phyloP scores from a whole-genome alignment of 257 asterid species.

The Voacanga thouarsii region DNA sequence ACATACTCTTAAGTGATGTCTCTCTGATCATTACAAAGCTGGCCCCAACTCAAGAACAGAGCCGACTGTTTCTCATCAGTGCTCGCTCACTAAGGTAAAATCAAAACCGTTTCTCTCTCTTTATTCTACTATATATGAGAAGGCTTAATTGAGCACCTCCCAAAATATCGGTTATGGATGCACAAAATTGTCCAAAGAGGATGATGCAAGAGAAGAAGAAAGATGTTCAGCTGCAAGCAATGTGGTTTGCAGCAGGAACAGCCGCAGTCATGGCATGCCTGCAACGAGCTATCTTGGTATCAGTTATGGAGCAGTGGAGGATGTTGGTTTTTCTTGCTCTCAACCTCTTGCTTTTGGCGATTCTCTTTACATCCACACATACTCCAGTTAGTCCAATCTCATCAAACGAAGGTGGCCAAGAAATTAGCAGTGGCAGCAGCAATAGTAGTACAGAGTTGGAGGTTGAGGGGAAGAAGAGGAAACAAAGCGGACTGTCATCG shows the following conservation, averaged over 20 bases:
- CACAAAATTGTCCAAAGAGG: neutral
- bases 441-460: neutral
- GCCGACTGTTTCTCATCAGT: slow-evolving; percentile 3
- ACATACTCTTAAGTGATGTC: slow-evolving; percentile 35
- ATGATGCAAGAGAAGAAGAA: slow-evolving; percentile 39
- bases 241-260: slow-evolving; percentile 85
- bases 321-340: slow-evolving; percentile 78
- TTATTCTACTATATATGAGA: slow-evolving; percentile 22
- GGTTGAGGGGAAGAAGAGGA: slow-evolving; percentile 16
- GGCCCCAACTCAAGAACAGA: slow-evolving; percentile 19
- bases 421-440: slow-evolving; percentile 1
- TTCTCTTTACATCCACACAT: slow-evolving; percentile 65
- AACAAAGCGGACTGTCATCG: neutral
- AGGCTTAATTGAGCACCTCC: slow-evolving; percentile 7
- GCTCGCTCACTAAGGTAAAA: neutral
- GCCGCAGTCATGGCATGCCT: slow-evolving; percentile 83
- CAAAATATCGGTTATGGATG: neutral
- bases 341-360: slow-evolving; percentile 76
- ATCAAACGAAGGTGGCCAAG: slow-evolving; percentile 14
- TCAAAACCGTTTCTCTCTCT: neutral
- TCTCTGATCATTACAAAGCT: slow-evolving; percentile 43
- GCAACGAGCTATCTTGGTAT: slow-evolving; percentile 53
- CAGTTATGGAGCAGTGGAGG: slow-evolving; percentile 74
- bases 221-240: slow-evolving; percentile 56
- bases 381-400: slow-evolving; percentile 21